Percentiles rank a stretch among this genome's conserved stretches.
These are phyloP conservation scores for Aphanomyces stellatus DNA, from an alignment of 352 stramenopile genomes.

Conservation along the genomic window DNA sequence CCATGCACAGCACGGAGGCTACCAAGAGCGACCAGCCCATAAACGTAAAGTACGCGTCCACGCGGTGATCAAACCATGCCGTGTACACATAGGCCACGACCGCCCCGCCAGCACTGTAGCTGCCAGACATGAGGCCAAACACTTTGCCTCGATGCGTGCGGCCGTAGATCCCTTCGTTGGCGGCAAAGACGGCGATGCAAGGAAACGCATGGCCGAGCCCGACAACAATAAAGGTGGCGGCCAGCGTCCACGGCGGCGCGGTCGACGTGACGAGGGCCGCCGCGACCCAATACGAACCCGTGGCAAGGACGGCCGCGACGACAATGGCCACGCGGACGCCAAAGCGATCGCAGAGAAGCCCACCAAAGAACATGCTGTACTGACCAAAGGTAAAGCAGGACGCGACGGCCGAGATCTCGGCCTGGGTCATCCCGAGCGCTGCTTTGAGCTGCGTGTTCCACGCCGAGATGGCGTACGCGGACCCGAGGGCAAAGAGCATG, in stretches of 20 bases:
- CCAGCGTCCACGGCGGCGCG: conserved; percentile 23
- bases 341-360: conserved; percentile 56
- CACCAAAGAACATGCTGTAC: conserved; percentile 59
- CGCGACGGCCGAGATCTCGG: conserved; percentile 59
- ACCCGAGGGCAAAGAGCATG: conserved; percentile 32
- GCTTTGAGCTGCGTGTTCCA: conserved; percentile 63
- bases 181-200: conserved; percentile 52
- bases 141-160: conserved; percentile 55
- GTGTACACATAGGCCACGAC: conserved; percentile 63
- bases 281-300: conserved; percentile 32
- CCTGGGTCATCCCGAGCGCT: conserved; percentile 47
- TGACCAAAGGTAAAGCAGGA: conserved; percentile 69
- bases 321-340: conserved; percentile 49
- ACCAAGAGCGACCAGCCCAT: conserved; percentile 26
- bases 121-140: conserved; percentile 52
- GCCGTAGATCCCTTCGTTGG: conserved; percentile 66
- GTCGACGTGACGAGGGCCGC: conserved; percentile 28
- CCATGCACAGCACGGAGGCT: not conserved
- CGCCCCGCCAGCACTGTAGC: conserved; percentile 56
- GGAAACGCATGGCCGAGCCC: conserved; percentile 58
- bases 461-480: conserved; percentile 71
- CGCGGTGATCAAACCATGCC: conserved; percentile 41
- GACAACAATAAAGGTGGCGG: conserved; percentile 44
- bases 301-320: conserved; percentile 28
- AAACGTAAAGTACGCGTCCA: conserved; percentile 58